A percentile compares a stretch with the other conserved stretches of the same genome.
phyloP scores from a whole-genome alignment of 257 asterid genomes.

The Phtheirospermum japonicum region DNA sequence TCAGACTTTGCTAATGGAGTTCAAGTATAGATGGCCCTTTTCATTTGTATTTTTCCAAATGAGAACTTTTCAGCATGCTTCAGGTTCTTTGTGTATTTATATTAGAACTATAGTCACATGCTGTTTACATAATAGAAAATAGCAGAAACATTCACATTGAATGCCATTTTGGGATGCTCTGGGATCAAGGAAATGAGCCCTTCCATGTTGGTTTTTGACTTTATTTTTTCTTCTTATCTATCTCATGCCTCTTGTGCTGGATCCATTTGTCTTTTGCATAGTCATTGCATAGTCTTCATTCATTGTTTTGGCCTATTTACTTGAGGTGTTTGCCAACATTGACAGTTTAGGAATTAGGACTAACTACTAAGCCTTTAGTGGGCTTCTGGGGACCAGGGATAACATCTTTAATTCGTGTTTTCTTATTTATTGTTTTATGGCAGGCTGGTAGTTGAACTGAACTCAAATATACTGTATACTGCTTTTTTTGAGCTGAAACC shows the following conservation, averaged over 20 bases:
- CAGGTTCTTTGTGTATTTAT: slow-evolving; percentile 1
- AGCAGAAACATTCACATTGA: slow-evolving; percentile 4
- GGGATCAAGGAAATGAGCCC: neutral
- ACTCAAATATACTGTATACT: neutral
- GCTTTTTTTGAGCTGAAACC: slow-evolving; percentile 1
- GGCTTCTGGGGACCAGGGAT: slow-evolving; percentile 4
- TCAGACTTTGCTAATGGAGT: slow-evolving; percentile 11
- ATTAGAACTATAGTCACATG: neutral
- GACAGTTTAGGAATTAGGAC: slow-evolving; percentile 9
- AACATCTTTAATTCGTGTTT: neutral
- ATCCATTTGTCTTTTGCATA: neutral
- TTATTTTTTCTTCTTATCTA: neutral
- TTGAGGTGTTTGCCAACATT: slow-evolving; percentile 15
- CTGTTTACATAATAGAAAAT: neutral
- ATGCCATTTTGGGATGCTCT: neutral
- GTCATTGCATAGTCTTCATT: neutral
- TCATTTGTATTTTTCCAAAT: slow-evolving; percentile 2
- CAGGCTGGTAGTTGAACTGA: slow-evolving; percentile 12
- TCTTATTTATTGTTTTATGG: slow-evolving; percentile 2
- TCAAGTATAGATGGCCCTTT: slow-evolving; percentile 12
- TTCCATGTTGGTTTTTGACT: neutral
- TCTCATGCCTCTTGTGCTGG: neutral
- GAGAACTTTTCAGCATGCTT: neutral
- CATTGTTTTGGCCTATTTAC: neutral
- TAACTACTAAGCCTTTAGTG: neutral